Conservation (phyloP, 176 grass and related monocot species). For the Carex kokanica region DNA sequence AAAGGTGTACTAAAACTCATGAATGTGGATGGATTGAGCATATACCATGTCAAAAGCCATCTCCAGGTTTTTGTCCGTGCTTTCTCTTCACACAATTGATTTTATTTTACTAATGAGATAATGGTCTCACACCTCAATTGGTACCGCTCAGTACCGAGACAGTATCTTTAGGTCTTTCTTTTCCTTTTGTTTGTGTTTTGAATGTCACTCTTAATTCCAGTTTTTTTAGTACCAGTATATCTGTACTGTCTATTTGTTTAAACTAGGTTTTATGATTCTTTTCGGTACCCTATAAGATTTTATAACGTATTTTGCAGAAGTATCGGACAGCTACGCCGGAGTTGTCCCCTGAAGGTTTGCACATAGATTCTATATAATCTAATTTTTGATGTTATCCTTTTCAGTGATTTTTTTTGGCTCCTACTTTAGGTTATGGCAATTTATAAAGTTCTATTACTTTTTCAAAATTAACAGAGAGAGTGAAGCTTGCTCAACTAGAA, state of each 20-base stretch:
- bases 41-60: slow-evolving; percentile 95
- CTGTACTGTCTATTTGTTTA: not conserved
- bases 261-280: not conserved
- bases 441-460: not conserved
- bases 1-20: slow-evolving; percentile 80
- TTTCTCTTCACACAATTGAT: slow-evolving; percentile 1
- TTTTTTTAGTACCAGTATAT: slow-evolving; percentile 44
- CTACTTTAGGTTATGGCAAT: not conserved
- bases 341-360: slow-evolving; percentile 43
- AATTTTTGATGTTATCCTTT: not conserved
- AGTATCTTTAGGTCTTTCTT: not conserved
- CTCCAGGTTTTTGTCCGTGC: slow-evolving; percentile 44
- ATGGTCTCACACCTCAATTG: not conserved
- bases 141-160: not conserved
- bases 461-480: slow-evolving; percentile 50
- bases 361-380: slow-evolving; percentile 16
- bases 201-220: not conserved
- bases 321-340: slow-evolving; percentile 50
- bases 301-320: slow-evolving; percentile 49
- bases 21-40: slow-evolving; percentile 76
- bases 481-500: slow-evolving; percentile 38
- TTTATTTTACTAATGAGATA: not conserved
- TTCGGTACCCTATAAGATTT: slow-evolving; percentile 4
- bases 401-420: not conserved
- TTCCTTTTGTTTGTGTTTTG: slow-evolving; percentile 23